Evolutionary conservation across 1,139 yeast genomes (phyloP).

Genomic region (Blastobotrys raffinosifermentans): DNA sequence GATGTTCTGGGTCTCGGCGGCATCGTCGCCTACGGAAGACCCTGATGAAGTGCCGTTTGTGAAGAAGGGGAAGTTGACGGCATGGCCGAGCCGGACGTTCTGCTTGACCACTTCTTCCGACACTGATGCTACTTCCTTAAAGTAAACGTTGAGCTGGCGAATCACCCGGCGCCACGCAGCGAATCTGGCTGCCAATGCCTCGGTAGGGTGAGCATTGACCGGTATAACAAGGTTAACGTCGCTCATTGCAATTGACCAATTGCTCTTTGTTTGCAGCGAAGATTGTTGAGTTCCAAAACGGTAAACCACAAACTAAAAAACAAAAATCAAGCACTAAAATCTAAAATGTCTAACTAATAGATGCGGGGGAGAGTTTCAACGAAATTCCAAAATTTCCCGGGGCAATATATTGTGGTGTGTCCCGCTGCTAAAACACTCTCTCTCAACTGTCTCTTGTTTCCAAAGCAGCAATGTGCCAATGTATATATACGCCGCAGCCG

Average conservation of each 20-base stretch:
- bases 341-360: too few species aligned
- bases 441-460: too few species aligned
- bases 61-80: slow-evolving; percentile 55
- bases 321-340: too few species aligned
- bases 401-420: too few species aligned
- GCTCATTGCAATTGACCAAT: too few species aligned
- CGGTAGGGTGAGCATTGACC: slow-evolving; percentile 69
- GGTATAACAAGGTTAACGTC: slow-evolving; percentile 36
- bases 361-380: too few species aligned
- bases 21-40: slow-evolving; percentile 8
- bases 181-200: slow-evolving; percentile 74
- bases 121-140: slow-evolving; percentile 73
- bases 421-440: too few species aligned
- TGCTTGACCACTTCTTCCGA: slow-evolving; percentile 86
- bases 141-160: slow-evolving; percentile 64
- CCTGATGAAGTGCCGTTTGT: slow-evolving; percentile 26
- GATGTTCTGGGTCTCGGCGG: slow-evolving; percentile 8
- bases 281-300: too few species aligned
- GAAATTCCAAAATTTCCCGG: too few species aligned
- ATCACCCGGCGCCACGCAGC: slow-evolving; percentile 82
- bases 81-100: slow-evolving; percentile 74
- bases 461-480: too few species aligned
- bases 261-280: slow-evolving; percentile 1
- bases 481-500: too few species aligned
- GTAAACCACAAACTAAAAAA: too few species aligned